Evolutionary conservation across 768 basidiomycete genomes (phyloP), one percentile per base, ranked within the genome.

Genomic region (Obba rivulosa): DNA sequence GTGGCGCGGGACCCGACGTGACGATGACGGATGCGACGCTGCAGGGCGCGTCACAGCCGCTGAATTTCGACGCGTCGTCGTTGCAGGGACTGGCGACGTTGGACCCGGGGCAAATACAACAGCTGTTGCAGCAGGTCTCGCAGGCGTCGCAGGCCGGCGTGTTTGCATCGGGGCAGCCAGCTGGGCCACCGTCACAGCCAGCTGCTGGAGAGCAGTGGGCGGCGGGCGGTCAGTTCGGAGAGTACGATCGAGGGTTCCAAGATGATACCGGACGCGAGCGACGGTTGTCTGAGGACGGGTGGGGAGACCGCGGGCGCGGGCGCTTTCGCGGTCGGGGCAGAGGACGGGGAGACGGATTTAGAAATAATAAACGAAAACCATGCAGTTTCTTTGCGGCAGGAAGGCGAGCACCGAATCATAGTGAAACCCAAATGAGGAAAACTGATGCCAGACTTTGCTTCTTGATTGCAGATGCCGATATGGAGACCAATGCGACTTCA

Each of bases 381-480:
- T 91, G 88, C 85, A 85, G 76, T 78, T 91, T 90, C 76, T 90
- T 82, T 79, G 79, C 80, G 73, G 78, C 81, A 80, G 88, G 87
- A 87, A 90, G 87, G 88, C 85, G 82, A 90, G 88, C 85, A 79
- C 76, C 66, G 63, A 74, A 74, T 67, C 66, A 50, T 52, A 52
- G 44, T 53, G 46, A 49, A 42, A 46, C 61, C 54, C 62, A 53
- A 61, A 54, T 54, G 51, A 48, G 57, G 49, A 55, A 62, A 63
- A 54, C 73, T 76, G 62, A 77, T 69, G 45, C 41, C 25, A 63
- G 50, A 38, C 45, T 70, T 75, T 66, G 72, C 53, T 74, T 69
- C 68, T 52, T 39, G 66, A 73, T 73, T 69, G 74, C 78, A 91
- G 88, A 80, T 91, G 88, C 79, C 82, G 79, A 76, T 90, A 82